Evolutionary conservation across 2,329 filamentous ascomycete genomes (phyloP), one percentile per base, ranked within the genome.

Genomic region (Leptographium procerum): DNA sequence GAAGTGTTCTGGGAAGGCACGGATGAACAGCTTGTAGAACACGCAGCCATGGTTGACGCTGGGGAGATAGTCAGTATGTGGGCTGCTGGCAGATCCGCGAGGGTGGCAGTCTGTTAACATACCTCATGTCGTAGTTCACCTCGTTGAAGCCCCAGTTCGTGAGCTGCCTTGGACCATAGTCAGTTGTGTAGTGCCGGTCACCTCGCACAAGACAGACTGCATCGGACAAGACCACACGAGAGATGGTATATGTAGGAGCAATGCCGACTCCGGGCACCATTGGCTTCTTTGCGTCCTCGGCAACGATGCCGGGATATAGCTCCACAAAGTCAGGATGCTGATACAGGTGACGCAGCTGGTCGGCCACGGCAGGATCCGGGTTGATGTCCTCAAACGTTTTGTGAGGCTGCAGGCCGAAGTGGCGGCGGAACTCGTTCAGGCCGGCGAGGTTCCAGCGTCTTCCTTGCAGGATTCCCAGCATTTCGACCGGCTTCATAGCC

Each of bases 61-160:
- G 47, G 4, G 3, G 11, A 24, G 43, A 8, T 58, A 33, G 57
- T 47, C 14, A 36, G 26, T 7, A 56, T 26, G 34, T 13, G 24
- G 28, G 9, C n/a, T 19, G 26, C 19, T n/a, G 9, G 36, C 19
- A 3, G 13, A 8, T 14, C 34, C 34, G 8, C 14, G 7, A 36
- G 34, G 7, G 34, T 6, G 31, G 10, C 6, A 5, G 31, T 33
- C 31, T 33, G 31, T 33, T 33, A 28, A 57, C 59, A 31, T 34
- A 59, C 59, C 80, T 82, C 26, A 85, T 72, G 64, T 95, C 88
- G 58, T 86, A 89, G 24, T 87, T 78, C 4, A 82, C 86, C 67
- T 90, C 86, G 57, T 83, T 82, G 73, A 82, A 92, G 24, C 89
- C 89, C 89, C 89, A 95, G 71, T 89, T 91, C 1, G 89, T 95